Evolutionary conservation across 352 stramenopile genomes (phyloP).

Genomic region (Plasmopara halstedii): DNA sequence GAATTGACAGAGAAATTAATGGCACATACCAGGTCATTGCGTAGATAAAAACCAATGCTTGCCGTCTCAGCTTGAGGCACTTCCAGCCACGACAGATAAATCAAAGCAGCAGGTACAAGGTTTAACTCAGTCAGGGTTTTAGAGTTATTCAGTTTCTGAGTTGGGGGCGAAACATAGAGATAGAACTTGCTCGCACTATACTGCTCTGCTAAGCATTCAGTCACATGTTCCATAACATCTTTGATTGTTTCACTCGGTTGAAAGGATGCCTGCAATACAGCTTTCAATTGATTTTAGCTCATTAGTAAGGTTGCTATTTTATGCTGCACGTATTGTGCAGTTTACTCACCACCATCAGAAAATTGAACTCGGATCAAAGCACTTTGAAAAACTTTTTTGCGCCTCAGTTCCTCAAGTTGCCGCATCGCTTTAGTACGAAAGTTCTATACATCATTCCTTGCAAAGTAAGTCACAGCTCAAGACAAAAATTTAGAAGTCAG

Average conservation of each 20-base stretch:
- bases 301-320: not conserved
- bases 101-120: slow-evolving; percentile 67
- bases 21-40: slow-evolving; percentile 44
- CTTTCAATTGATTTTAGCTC: slow-evolving; percentile 19
- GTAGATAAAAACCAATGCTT: slow-evolving; percentile 46
- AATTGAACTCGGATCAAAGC: slow-evolving; percentile 79
- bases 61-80: slow-evolving; percentile 10
- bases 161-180: slow-evolving; percentile 74
- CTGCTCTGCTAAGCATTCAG: slow-evolving; percentile 30
- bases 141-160: slow-evolving; percentile 41
- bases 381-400: slow-evolving; percentile 72
- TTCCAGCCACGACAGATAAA: slow-evolving; percentile 68
- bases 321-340: not conserved
- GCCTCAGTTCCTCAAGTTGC: slow-evolving; percentile 79
- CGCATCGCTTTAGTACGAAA: slow-evolving; percentile 85
- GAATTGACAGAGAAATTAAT: not conserved
- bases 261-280: slow-evolving; percentile 74
- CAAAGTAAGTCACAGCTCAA: slow-evolving; percentile 4
- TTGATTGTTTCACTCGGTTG: slow-evolving; percentile 72
- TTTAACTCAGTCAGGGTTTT: slow-evolving; percentile 64
- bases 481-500: no score
- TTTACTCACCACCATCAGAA: slow-evolving; percentile 59
- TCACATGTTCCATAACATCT: slow-evolving; percentile 63
- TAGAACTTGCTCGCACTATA: slow-evolving; percentile 38
- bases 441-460: slow-evolving; percentile 45